phyloP scores from a whole-genome alignment of 2,329 filamentous ascomycete genomes.

The Clonostachys chloroleuca region DNA sequence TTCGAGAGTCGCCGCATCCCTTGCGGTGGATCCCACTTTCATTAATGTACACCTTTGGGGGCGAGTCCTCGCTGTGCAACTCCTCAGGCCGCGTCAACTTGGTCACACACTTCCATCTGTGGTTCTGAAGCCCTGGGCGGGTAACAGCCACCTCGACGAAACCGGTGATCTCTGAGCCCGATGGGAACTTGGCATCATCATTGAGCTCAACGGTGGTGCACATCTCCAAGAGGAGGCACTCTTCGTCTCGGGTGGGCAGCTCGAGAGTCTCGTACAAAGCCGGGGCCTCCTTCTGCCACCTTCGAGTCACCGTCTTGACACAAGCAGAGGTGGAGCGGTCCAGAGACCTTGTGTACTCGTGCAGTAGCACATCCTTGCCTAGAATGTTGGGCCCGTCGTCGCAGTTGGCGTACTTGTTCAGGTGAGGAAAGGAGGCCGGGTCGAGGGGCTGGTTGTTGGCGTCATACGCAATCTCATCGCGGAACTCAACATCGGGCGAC shows the following conservation, averaged over 20 bases:
- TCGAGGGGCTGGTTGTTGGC: slow-evolving; percentile 37
- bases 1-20: slow-evolving; percentile 42
- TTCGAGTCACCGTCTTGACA: slow-evolving; percentile 43
- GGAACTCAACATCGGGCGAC: slow-evolving; percentile 45
- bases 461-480: slow-evolving; percentile 40
- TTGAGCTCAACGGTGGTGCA: slow-evolving; percentile 56
- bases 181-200: slow-evolving; percentile 51
- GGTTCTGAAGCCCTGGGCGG: slow-evolving; percentile 45
- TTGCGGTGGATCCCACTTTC: slow-evolving; percentile 48
- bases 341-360: slow-evolving; percentile 53
- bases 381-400: slow-evolving; percentile 45
- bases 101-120: slow-evolving; percentile 58
- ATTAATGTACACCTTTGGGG: slow-evolving; percentile 36
- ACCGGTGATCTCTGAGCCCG: slow-evolving; percentile 55
- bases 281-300: slow-evolving; percentile 57
- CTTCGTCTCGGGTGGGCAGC: slow-evolving; percentile 39
- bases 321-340: slow-evolving; percentile 52
- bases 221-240: slow-evolving; percentile 57
- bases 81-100: slow-evolving; percentile 53
- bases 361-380: slow-evolving; percentile 48
- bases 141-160: slow-evolving; percentile 56
- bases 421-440: slow-evolving; percentile 47
- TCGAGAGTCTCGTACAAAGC: slow-evolving; percentile 49
- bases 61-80: slow-evolving; percentile 29
- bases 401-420: slow-evolving; percentile 48